Evolutionary conservation across 495 filamentous ascomycete species (phyloP).

Genomic region (Aspergillus wentii): DNA sequence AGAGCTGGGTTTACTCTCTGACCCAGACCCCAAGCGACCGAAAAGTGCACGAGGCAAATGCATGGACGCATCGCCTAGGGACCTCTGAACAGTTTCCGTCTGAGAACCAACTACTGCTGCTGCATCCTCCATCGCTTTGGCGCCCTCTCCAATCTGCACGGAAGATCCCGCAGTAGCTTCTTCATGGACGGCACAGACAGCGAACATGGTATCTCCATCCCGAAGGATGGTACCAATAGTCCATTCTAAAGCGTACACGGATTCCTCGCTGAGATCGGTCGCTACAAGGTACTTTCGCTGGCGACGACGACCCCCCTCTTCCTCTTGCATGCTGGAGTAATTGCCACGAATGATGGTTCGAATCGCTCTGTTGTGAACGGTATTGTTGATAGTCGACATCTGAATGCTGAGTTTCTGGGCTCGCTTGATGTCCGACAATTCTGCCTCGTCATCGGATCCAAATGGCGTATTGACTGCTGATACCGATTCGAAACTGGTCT

Average conservation of each 20-base stretch:
- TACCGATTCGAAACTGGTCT: slow-evolving; percentile 70
- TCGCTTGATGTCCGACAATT: slow-evolving; percentile 74
- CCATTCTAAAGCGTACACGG: slow-evolving; percentile 92
- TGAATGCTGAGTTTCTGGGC: slow-evolving; percentile 80
- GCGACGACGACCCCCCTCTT: slow-evolving; percentile 64
- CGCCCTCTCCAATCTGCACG: slow-evolving; percentile 52
- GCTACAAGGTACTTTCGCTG: slow-evolving; percentile 88
- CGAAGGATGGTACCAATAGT: slow-evolving; percentile 93
- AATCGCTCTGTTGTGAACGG: slow-evolving; percentile 74
- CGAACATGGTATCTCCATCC: slow-evolving; percentile 89
- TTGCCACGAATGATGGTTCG: slow-evolving; percentile 87
- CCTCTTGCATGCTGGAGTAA: slow-evolving; percentile 65
- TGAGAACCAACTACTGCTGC: slow-evolving; percentile 52
- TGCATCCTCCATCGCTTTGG: slow-evolving; percentile 66
- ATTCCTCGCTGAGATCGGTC: slow-evolving; percentile 89
- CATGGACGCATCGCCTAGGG: slow-evolving; percentile 18
- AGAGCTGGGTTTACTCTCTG: slow-evolving; percentile 38
- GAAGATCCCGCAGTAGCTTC: slow-evolving; percentile 46
- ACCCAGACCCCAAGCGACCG: slow-evolving; percentile 29
- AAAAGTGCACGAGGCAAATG: slow-evolving; percentile 29
- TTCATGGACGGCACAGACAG: slow-evolving; percentile 87
- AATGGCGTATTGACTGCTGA: slow-evolving; percentile 73
- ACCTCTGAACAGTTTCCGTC: slow-evolving; percentile 34
- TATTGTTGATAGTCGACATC: slow-evolving; percentile 68
- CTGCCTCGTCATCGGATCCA: slow-evolving; percentile 81